phyloP scores from a whole-genome alignment of 345 rosid species.

The Pseudoturritis turrita region DNA sequence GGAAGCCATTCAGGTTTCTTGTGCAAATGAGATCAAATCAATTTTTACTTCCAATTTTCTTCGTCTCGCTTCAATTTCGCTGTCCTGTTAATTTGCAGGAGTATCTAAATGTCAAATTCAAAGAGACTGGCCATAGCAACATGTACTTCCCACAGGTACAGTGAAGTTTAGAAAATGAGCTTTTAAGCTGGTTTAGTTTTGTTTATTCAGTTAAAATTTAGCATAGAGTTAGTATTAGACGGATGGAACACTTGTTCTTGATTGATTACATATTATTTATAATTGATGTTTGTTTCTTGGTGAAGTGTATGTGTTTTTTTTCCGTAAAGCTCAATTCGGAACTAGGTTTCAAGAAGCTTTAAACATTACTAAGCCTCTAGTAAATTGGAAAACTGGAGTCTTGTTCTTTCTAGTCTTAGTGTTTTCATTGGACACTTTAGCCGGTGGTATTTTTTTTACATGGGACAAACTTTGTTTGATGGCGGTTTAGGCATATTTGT shows the following conservation, averaged over 20 bases:
- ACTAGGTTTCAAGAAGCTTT: too few species aligned
- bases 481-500: neutral
- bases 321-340: too few species aligned
- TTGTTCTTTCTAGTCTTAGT: too few species aligned
- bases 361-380: too few species aligned
- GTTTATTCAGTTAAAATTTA: neutral
- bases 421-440: too few species aligned
- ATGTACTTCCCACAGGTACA: slow-evolving; percentile 93
- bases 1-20: slow-evolving; percentile 91
- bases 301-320: too few species aligned
- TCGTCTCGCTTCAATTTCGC: neutral
- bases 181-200: neutral
- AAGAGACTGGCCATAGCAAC: slow-evolving; percentile 94
- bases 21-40: neutral
- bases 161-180: neutral
- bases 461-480: too few species aligned
- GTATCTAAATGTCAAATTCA: slow-evolving; percentile 79
- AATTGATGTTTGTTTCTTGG: neutral
- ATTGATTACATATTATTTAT: neutral
- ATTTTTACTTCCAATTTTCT: neutral
- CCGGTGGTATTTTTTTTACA: too few species aligned
- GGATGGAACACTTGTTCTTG: neutral
- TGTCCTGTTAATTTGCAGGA: slow-evolving; percentile 45
- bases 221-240: neutral
- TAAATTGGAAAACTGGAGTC: neutral